These are phyloP conservation scores for Fistulinella prunicolor DNA, from an alignment of 768 basidiomycete species.

Conservation along the genomic window DNA sequence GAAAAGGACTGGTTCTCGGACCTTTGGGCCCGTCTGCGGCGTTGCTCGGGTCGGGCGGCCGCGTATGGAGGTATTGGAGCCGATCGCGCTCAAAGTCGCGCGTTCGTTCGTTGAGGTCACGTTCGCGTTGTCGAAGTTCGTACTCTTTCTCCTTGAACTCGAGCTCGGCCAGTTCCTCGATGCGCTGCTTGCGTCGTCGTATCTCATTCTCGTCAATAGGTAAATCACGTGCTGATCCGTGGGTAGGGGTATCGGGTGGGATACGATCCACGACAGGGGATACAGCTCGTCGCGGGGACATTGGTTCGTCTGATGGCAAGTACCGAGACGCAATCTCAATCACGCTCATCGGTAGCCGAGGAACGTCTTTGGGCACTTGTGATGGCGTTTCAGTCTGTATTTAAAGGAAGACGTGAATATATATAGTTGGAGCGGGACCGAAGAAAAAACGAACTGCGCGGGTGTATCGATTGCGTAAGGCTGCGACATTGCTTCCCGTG, in stretches of 20 bases:
- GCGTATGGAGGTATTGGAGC: constrained; percentile 36
- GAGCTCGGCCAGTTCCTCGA: constrained; percentile 50
- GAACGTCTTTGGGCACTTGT: constrained; percentile 58
- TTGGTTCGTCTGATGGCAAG: constrained; percentile 41
- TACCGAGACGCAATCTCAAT: constrained; percentile 63
- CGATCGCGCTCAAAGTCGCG: constrained; percentile 60
- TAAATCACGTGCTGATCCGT: constrained; percentile 15
- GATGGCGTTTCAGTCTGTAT: constrained; percentile 46
- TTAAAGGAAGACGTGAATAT: constrained; percentile 5
- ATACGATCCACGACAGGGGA: constrained; percentile 36
- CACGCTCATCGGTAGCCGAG: constrained; percentile 62
- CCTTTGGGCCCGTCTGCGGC: constrained; percentile 31
- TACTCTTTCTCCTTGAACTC: constrained; percentile 57
- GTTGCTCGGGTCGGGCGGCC: constrained; percentile 29
- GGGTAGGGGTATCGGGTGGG: constrained; percentile 20
- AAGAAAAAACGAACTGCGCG: constrained; percentile 44
- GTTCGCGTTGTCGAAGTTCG: constrained; percentile 50
- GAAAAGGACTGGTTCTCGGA: constrained; percentile 21
- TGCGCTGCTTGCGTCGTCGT: constrained; percentile 37
- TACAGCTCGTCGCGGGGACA: constrained; percentile 39
- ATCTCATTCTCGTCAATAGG: constrained; percentile 24
- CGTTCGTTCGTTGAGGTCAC: constrained; percentile 49
- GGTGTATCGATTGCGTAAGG: constrained; percentile 64
- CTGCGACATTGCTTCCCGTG: constrained; percentile 60
- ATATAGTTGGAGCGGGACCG: background rate